Conservation (phyloP, 352 stramenopile genomes). For the Pythium apleroticum region DNA sequence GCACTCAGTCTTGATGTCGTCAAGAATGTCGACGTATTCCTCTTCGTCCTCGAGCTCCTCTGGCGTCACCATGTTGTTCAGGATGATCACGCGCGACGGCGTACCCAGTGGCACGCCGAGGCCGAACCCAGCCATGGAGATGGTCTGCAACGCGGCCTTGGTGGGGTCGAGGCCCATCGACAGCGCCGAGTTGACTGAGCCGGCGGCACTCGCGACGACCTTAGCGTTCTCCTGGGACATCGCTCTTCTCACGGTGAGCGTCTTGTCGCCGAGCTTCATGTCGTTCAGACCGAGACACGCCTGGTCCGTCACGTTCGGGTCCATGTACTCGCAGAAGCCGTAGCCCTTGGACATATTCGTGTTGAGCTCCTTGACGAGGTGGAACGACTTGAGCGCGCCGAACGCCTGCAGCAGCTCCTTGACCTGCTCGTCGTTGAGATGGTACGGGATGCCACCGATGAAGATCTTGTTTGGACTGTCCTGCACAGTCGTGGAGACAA, state of each 20-base stretch:
- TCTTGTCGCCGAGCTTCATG: slow-evolving; percentile 93
- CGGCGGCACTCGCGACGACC: slow-evolving; percentile 56
- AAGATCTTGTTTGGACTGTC: slow-evolving; percentile 99
- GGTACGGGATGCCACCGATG: slow-evolving; percentile 96
- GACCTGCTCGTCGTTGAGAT: slow-evolving; percentile 95
- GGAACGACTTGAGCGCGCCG: slow-evolving; percentile 93
- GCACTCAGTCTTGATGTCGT: slow-evolving; percentile 97
- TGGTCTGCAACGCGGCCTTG: slow-evolving; percentile 65
- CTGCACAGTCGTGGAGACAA: slow-evolving; percentile 93
- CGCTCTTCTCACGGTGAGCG: slow-evolving; percentile 85
- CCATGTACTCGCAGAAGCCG: slow-evolving; percentile 97
- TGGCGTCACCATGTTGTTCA: slow-evolving; percentile 98
- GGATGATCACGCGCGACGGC: slow-evolving; percentile 88
- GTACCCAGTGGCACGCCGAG: slow-evolving; percentile 52
- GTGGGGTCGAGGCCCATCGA: slow-evolving; percentile 71
- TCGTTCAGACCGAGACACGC: slow-evolving; percentile 95
- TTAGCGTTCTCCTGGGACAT: slow-evolving; percentile 80
- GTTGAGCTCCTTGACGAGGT: slow-evolving; percentile 94
- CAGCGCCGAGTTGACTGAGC: slow-evolving; percentile 64
- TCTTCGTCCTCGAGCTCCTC: slow-evolving; percentile 95
- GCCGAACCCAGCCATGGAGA: slow-evolving; percentile 51
- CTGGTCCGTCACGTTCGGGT: slow-evolving; percentile 88
- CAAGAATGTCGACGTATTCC: slow-evolving; percentile 94
- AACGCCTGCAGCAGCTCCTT: slow-evolving; percentile 95
- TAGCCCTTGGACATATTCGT: slow-evolving; percentile 95